phyloP scores from a whole-genome alignment of 345 rosid genomes.

The Diplotaxis tenuifolia region DNA sequence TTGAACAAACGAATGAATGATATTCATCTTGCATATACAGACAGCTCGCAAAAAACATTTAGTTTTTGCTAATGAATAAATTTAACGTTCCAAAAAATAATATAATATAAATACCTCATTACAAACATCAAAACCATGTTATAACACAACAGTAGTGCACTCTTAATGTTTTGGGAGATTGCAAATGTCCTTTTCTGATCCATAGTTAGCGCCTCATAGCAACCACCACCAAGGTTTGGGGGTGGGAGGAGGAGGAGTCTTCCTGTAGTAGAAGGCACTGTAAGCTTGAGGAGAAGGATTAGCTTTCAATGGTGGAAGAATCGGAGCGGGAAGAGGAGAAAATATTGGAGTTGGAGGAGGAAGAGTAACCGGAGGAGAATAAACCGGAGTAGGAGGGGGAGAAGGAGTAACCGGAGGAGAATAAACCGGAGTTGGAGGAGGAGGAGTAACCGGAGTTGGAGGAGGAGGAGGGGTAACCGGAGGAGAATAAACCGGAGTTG shows the following conservation, averaged over 20 bases:
- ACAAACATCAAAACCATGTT: conserved; percentile 5
- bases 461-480: too few relatives aligned
- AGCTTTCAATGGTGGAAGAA: background rate
- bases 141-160: background rate
- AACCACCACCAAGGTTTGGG: conserved; percentile 32
- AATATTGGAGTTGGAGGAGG: too few relatives aligned
- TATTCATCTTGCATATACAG: background rate
- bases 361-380: background rate
- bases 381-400: conserved; percentile 7
- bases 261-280: conserved; percentile 26
- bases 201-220: conserved; percentile 9
- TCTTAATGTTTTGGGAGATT: background rate
- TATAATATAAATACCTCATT: background rate
- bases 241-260: conserved; percentile 32
- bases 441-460: background rate
- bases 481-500: too few relatives aligned
- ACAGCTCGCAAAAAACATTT: background rate
- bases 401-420: background rate
- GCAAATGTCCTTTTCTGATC: background rate
- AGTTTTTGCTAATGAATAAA: background rate
- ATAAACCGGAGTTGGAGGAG: conserved; percentile 1
- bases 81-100: background rate
- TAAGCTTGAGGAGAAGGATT: conserved; percentile 23
- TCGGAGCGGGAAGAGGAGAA: conserved; percentile 12
- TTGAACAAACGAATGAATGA: background rate